These are phyloP conservation scores for Friedmanniomyces endolithicus DNA, from an alignment of 495 filamentous ascomycete genomes.

Conservation along the genomic window DNA sequence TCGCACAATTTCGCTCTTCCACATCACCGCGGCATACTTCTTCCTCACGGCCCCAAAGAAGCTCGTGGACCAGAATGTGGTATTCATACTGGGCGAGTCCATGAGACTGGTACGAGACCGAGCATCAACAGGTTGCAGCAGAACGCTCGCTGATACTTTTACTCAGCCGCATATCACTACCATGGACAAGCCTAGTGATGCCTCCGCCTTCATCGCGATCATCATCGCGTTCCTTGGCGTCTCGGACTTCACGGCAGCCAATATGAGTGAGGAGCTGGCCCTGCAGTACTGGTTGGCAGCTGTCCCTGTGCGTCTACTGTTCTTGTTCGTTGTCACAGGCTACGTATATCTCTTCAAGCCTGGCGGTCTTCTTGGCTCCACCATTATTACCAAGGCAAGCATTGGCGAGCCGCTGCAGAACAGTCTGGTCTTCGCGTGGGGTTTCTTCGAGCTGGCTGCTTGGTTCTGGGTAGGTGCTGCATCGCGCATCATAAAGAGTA, in stretches of 20 bases:
- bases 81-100: slow-evolving; percentile 72
- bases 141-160: slow-evolving; percentile 19
- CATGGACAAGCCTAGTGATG: slow-evolving; percentile 50
- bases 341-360: slow-evolving; percentile 55
- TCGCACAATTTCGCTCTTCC: slow-evolving; percentile 65
- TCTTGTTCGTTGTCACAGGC: slow-evolving; percentile 53
- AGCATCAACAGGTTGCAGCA: slow-evolving; percentile 1
- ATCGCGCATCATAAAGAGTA: too few relatives aligned
- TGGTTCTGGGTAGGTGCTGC: slow-evolving; percentile 67
- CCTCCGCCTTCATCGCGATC: slow-evolving; percentile 59
- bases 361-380: slow-evolving; percentile 32
- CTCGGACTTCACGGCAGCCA: slow-evolving; percentile 60
- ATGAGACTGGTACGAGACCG: slow-evolving; percentile 54
- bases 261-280: slow-evolving; percentile 56
- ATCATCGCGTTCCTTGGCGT: slow-evolving; percentile 55
- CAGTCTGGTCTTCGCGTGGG: slow-evolving; percentile 68
- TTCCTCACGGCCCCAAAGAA: slow-evolving; percentile 57
- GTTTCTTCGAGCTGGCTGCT: slow-evolving; percentile 68
- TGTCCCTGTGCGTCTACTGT: slow-evolving; percentile 43
- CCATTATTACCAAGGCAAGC: slow-evolving; percentile 20
- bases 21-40: slow-evolving; percentile 69
- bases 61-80: slow-evolving; percentile 66
- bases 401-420: slow-evolving; percentile 55
- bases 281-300: slow-evolving; percentile 57
- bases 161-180: slow-evolving; percentile 33